Percentiles rank a stretch among this genome's conserved stretches.
These are phyloP conservation scores for Misopates orontium DNA, from an alignment of 257 asterid genomes.

Conservation along the genomic window DNA sequence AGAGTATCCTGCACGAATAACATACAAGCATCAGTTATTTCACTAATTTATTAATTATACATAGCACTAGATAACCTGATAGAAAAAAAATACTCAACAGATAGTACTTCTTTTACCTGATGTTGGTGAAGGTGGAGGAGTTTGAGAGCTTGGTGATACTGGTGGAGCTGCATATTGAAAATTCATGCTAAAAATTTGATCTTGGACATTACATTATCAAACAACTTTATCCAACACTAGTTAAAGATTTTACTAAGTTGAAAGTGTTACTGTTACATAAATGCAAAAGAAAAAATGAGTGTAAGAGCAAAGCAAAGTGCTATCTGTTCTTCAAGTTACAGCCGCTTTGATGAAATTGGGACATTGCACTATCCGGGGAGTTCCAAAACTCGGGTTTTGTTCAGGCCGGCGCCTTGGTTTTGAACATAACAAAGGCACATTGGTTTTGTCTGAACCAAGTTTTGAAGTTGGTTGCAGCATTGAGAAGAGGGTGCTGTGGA, in stretches of 20 bases:
- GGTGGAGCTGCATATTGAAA: conserved; percentile 19
- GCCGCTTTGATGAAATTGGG: conserved; percentile 38
- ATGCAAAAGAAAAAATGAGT: background rate
- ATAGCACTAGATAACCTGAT: too few relatives aligned
- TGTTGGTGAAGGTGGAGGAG: background rate
- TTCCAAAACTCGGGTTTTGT: conserved; percentile 29
- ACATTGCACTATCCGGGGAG: conserved; percentile 50
- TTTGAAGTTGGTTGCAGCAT: conserved; percentile 30
- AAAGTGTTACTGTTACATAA: background rate
- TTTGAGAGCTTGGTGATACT: background rate
- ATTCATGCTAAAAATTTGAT: too few relatives aligned
- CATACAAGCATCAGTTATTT: background rate
- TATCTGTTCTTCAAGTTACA: conserved; percentile 26
- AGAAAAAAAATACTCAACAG: background rate
- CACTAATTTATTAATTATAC: too few relatives aligned
- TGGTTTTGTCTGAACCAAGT: background rate
- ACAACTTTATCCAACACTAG: too few relatives aligned
- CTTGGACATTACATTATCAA: too few relatives aligned
- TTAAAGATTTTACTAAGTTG: background rate
- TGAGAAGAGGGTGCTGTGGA: conserved; percentile 29
- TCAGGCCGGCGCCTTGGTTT: background rate
- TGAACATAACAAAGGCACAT: background rate
- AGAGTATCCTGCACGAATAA: conserved; percentile 22
- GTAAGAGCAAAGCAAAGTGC: background rate
- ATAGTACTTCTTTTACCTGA: background rate